Evolutionary conservation across 2,329 filamentous ascomycete genomes (phyloP).

Genomic region (Claviceps spartinae): DNA sequence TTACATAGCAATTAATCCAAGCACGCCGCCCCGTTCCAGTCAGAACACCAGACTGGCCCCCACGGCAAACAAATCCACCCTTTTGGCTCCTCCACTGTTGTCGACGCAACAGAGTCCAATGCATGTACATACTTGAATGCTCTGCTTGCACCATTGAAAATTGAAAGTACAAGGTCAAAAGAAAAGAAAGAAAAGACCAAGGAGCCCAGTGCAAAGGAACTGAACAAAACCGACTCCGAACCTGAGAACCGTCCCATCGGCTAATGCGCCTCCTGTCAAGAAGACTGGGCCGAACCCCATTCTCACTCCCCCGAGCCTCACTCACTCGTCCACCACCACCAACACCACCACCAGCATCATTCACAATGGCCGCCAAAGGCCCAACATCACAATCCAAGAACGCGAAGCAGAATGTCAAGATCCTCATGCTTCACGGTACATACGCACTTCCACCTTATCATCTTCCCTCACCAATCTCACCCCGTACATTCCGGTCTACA

Average conservation of each 20-base stretch:
- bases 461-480: too few relatives aligned
- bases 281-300: neutral
- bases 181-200: too few relatives aligned
- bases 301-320: neutral
- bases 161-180: neutral
- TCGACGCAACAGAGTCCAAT: too few relatives aligned
- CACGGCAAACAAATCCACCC: too few relatives aligned
- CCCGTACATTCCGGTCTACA: too few relatives aligned
- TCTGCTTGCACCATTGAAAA: too few relatives aligned
- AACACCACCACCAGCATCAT: neutral
- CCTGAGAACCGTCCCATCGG: neutral
- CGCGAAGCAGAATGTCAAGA: constrained; percentile 42
- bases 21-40: too few relatives aligned
- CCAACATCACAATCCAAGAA: neutral
- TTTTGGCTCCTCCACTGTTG: too few relatives aligned
- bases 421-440: constrained; percentile 64
- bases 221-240: neutral
- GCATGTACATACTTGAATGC: too few relatives aligned
- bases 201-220: neutral
- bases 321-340: neutral
- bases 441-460: constrained; percentile 6
- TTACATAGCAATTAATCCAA: too few relatives aligned
- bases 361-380: neutral
- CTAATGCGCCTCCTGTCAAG: neutral
- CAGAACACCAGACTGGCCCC: too few relatives aligned